Evolutionary conservation across 495 filamentous ascomycete species (phyloP), one percentile per base, ranked within the genome.

Genomic region (Polyplosphaeria fusca): DNA sequence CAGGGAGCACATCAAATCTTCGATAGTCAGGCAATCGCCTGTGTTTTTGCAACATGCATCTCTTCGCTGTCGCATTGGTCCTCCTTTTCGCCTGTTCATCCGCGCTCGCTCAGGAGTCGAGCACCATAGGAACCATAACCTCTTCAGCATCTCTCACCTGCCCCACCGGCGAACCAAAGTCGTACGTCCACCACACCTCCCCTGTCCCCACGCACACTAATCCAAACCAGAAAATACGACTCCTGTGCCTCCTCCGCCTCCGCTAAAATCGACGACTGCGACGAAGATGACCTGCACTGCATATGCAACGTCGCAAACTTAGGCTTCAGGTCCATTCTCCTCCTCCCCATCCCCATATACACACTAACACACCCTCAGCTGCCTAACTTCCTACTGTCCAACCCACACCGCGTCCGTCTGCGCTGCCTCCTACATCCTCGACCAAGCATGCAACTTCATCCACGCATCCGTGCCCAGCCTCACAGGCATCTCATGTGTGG

Each of bases 331-430:
- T 49, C 20, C 3, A 16, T 14, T 13, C 14, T 40, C 3, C 22
- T n/a, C 18, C 32, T 41, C n/a, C 37, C 32, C 16, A 25, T 18
- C 37, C 42, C 32, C 13, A 20, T 20, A n/a, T 13, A 16, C 24
- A 40, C 28, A 16, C 16, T 11, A 42, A 41, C 37, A 7, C 26
- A 14, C 38, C 24, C 35, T 2, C 44, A 57, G 25, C 49, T 53
- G 57, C 20, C 49, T 60, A 27, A 47, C 49, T 2, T 60, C 57
- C 22, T 60, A 42, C 27, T 60, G 49, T 41, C 30, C 40, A 9
- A 26, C 49, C 27, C 43, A 40, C 35, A 60, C 57, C 14, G 13
- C 9, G 2, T 48, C 40, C 30, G 16, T 54, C 28, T 60, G 57
- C 32, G 24, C 22, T 1, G 49, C 57, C 27, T 60, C 56, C 1